phyloP scores from a whole-genome alignment of 768 basidiomycete genomes.

The Strobilomyces dryophilus region DNA sequence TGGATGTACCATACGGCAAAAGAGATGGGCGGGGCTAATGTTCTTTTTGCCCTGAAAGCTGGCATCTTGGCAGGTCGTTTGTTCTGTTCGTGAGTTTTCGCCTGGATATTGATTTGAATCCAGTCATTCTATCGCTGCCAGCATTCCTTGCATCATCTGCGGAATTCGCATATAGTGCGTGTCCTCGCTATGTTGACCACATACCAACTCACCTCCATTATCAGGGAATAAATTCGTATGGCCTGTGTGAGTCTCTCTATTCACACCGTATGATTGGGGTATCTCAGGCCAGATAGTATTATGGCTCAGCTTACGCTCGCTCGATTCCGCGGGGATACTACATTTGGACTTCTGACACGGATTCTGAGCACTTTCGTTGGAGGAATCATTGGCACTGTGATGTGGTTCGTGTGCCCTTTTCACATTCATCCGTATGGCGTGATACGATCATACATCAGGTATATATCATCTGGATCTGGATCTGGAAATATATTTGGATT shows the following conservation, averaged over 20 bases:
- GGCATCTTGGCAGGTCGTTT: slow-evolving; percentile 56
- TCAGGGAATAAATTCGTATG: slow-evolving; percentile 64
- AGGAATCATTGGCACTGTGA: slow-evolving; percentile 53
- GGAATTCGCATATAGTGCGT: slow-evolving; percentile 54
- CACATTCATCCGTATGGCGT: not conserved
- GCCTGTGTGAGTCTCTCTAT: slow-evolving; percentile 50
- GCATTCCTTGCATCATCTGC: slow-evolving; percentile 52
- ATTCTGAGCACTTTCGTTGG: slow-evolving; percentile 64
- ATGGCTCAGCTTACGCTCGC: slow-evolving; percentile 73
- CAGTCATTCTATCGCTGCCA: slow-evolving; percentile 58
- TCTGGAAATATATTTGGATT: slow-evolving; percentile 65
- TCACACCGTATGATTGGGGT: not conserved
- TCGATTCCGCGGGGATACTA: slow-evolving; percentile 73
- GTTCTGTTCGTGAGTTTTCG: not conserved
- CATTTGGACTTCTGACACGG: slow-evolving; percentile 58
- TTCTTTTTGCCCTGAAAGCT: slow-evolving; percentile 68
- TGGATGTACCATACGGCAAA: slow-evolving; percentile 38
- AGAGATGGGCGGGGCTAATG: slow-evolving; percentile 52
- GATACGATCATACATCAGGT: slow-evolving; percentile 39
- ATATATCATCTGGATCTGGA: slow-evolving; percentile 61
- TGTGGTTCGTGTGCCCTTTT: slow-evolving; percentile 51
- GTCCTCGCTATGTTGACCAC: not conserved
- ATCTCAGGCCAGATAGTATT: slow-evolving; percentile 39
- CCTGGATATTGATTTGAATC: not conserved
- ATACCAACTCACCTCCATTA: slow-evolving; percentile 2